Conservation (phyloP, 164 flowering plant genomes). For the Annona squamosa region DNA sequence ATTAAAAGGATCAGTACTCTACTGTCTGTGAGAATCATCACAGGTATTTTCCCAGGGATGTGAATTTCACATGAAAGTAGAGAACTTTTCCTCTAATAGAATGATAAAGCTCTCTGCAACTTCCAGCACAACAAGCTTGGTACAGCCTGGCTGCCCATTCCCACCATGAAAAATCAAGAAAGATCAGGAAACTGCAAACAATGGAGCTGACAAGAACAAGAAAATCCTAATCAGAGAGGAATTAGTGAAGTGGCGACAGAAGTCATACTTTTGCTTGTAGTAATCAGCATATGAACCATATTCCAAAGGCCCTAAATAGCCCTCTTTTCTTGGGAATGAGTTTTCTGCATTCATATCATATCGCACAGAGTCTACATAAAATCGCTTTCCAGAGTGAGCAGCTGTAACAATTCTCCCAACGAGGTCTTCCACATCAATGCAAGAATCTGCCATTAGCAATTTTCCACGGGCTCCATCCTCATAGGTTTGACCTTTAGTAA, state of each 20-base stretch:
- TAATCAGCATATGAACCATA: conserved; percentile 96
- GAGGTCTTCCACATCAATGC: conserved; percentile 43
- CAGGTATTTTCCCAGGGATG: background rate
- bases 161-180: conserved; percentile 14
- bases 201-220: background rate
- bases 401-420: conserved; percentile 92
- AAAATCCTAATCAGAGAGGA: background rate
- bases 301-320: conserved; percentile 95
- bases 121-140: conserved; percentile 43
- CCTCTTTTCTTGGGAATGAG: conserved; percentile 97
- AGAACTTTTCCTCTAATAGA: conserved; percentile 22
- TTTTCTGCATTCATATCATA: conserved; percentile 88
- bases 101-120: conserved; percentile 22
- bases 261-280: conserved; percentile 81
- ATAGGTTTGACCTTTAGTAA: conserved; percentile 18
- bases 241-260: background rate
- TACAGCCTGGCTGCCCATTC: conserved; percentile 37
- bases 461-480: conserved; percentile 32
- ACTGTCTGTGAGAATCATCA: conserved; percentile 15
- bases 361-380: conserved; percentile 87
- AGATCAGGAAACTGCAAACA: conserved; percentile 4
- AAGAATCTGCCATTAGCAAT: conserved; percentile 76
- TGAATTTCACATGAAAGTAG: conserved; percentile 22
- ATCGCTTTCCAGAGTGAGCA: conserved; percentile 98
- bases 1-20: conserved; percentile 23